Evolutionary conservation across 495 filamentous ascomycete genomes (phyloP).

Genomic region (Bryoglossum gracile): DNA sequence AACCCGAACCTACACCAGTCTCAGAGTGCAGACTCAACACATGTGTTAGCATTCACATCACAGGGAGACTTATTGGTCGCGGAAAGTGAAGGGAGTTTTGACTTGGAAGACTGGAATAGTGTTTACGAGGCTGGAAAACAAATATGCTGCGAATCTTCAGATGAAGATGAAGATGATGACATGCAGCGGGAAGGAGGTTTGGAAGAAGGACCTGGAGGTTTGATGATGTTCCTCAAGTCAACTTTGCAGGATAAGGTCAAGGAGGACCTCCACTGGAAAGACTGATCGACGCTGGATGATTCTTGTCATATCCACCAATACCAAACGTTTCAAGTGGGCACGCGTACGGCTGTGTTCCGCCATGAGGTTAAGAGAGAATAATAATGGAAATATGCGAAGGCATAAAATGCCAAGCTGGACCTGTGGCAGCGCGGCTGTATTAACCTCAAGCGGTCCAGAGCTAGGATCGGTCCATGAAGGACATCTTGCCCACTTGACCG

Average conservation of each 20-base stretch:
- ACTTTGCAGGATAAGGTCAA: constrained; percentile 52
- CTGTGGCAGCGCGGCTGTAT: not conserved
- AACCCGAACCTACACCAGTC: constrained; percentile 51
- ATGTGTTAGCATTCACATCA: constrained; percentile 71
- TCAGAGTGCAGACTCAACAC: constrained; percentile 55
- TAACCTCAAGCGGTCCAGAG: not conserved
- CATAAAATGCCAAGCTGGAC: constrained; percentile 16
- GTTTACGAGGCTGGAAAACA: constrained; percentile 55
- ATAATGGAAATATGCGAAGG: constrained; percentile 1
- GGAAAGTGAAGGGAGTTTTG: constrained; percentile 77
- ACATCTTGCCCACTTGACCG: not conserved
- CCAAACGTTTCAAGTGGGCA: constrained; percentile 20
- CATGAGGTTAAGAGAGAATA: not conserved
- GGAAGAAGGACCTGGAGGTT: constrained; percentile 34
- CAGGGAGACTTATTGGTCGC: constrained; percentile 66
- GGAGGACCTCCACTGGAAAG: constrained; percentile 55
- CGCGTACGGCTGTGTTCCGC: constrained; percentile 1
- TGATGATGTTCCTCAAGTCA: constrained; percentile 57
- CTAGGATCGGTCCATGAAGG: constrained; percentile 17
- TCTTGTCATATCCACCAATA: constrained; percentile 14
- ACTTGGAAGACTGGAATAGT: constrained; percentile 67
- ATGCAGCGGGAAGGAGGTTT: constrained; percentile 30
- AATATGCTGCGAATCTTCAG: constrained; percentile 49
- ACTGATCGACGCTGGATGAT: constrained; percentile 26
- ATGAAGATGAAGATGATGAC: constrained; percentile 35